phyloP scores from a whole-genome alignment of 2,329 filamentous ascomycete species.

The Trichophyton mentagrophytes region DNA sequence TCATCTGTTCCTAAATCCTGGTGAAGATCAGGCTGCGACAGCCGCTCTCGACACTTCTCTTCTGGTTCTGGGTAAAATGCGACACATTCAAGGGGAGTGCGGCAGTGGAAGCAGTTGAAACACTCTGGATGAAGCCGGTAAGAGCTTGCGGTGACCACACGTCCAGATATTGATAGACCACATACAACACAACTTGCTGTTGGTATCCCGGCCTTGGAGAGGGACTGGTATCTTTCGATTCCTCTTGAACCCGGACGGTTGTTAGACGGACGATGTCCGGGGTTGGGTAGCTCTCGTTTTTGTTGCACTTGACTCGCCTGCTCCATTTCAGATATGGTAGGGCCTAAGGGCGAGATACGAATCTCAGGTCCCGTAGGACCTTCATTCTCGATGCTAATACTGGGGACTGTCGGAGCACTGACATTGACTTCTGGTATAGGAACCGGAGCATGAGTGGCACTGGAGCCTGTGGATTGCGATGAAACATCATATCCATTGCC shows the following conservation, averaged over 20 bases:
- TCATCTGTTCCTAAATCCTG: constrained; percentile 44
- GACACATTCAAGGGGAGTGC: constrained; percentile 79
- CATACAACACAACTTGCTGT: constrained; percentile 77
- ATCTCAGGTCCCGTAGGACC: constrained; percentile 16
- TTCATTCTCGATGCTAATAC: constrained; percentile 21
- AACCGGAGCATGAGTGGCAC: constrained; percentile 10
- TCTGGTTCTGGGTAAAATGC: constrained; percentile 93
- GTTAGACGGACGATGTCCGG: constrained; percentile 6
- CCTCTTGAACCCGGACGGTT: not conserved
- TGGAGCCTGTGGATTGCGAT: constrained; percentile 8
- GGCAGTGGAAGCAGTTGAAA: constrained; percentile 79
- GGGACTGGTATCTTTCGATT: not conserved
- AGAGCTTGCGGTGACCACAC: constrained; percentile 73
- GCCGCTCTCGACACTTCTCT: constrained; percentile 52
- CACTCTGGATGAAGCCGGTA: constrained; percentile 84
- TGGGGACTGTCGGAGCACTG: constrained; percentile 25
- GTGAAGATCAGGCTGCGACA: constrained; percentile 51
- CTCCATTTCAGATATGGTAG: constrained; percentile 27
- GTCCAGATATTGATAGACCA: constrained; percentile 69
- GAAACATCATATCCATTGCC: not conserved
- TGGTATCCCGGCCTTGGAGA: constrained; percentile 26
- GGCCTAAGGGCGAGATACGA: constrained; percentile 21
- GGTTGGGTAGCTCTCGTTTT: constrained; percentile 14
- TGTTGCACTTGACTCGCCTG: constrained; percentile 8
- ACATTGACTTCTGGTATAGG: constrained; percentile 39